These are phyloP conservation scores for Starmerella bombi DNA, from an alignment of 805 yeast genomes.

Conservation along the genomic window DNA sequence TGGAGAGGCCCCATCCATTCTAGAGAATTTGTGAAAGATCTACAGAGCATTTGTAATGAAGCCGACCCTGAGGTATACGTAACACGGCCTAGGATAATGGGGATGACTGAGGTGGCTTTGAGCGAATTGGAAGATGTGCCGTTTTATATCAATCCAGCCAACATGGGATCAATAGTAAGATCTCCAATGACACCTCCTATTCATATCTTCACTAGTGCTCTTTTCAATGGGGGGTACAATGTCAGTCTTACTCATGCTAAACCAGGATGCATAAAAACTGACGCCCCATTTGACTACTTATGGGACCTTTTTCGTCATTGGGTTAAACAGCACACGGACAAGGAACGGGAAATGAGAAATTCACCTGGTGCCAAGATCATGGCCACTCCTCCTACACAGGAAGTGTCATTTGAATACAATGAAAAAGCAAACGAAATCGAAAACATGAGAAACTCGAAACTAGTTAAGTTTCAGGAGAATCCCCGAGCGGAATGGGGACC, in stretches of 20 bases:
- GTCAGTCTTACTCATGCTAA: conserved; percentile 84
- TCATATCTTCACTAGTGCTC: conserved; percentile 55
- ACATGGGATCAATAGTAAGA: conserved; percentile 59
- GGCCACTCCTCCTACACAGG: conserved; percentile 21
- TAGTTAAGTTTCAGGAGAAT: conserved; percentile 80
- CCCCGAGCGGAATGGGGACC: conserved; percentile 98
- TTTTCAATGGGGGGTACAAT: conserved; percentile 70
- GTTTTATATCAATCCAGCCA: conserved; percentile 73
- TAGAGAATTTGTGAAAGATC: conserved; percentile 46
- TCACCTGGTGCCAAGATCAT: conserved; percentile 27
- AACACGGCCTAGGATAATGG: conserved; percentile 73
- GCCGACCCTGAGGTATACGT: conserved; percentile 50
- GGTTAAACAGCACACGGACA: conserved; percentile 33
- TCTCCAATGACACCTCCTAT: conserved; percentile 71
- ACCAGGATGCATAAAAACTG: conserved; percentile 73
- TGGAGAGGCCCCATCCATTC: conserved; percentile 77
- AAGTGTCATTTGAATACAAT: conserved; percentile 43
- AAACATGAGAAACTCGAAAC: conserved; percentile 55
- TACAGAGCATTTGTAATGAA: conserved; percentile 41
- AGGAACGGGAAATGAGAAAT: conserved; percentile 27
- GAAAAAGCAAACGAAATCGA: conserved; percentile 46
- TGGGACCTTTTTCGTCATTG: conserved; percentile 64
- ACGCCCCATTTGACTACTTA: conserved; percentile 72
- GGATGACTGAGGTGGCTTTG: conserved; percentile 78
- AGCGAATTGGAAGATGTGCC: conserved; percentile 53